Base-by-base conservation (phyloP, 208 protist genomes). In the Crithidia expoeki region DNA sequence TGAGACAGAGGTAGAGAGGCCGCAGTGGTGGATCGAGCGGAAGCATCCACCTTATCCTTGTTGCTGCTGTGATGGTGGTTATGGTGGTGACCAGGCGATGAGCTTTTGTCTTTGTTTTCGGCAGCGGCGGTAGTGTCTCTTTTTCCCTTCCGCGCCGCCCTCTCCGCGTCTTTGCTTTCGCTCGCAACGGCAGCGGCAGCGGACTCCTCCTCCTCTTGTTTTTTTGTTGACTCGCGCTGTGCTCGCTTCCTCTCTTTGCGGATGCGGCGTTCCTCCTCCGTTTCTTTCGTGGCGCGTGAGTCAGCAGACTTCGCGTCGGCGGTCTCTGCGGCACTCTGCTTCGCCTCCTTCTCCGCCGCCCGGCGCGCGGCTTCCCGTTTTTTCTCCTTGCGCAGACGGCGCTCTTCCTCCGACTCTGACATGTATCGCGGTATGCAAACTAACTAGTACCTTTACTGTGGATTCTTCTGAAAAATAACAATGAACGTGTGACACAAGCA, bases 181-280 rank as follows among this genome's bases (percentile, higher is more conserved):
- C 66, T 57, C 2, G 53, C 58, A 12, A 28, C 49, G 44, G 30
- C 52, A 16, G 50, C 51, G 14, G 55, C 70, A 1, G 67, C 61
- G 34, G 49, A 64, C 6, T 61, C 44, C 21, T 21, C 63, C 19
- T 61, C 68, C 72, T 76, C 69, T 23, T 56, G 49, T 55, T 63
- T 52, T 60, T 77, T 72, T 38, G 78, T 75, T 17, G 76, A 79
- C 57, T 89, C 84, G 10, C 67, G 62, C 73, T 80, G 76, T 1
- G 76, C 80, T 0, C 77, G 68, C 62, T 89, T 86, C 11, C 69
- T 68, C 64, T 93, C 84, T 63, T 94, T 92, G 36, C 90, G 84
- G 3, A 77, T 75, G 1, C 77, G 75, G 0, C 88, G 81, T 60
- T 93, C 88, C 64, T 95, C 90, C 51, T 95, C 86, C 0, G 88